phyloP scores from a whole-genome alignment of 1,284 basidiomycete genomes.

The Malassezia psittaci region DNA sequence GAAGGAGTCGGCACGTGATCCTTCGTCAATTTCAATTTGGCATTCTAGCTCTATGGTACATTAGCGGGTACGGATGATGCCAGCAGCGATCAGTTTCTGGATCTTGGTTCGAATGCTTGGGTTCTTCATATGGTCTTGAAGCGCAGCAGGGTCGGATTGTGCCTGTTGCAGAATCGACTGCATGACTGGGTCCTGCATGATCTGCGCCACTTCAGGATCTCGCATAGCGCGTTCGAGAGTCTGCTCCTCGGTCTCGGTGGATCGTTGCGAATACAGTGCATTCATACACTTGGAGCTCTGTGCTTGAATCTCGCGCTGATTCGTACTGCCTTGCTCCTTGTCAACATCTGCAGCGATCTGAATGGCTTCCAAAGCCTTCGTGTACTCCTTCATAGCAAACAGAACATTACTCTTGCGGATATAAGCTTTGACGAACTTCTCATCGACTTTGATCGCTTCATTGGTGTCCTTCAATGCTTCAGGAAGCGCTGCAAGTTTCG shows the following conservation, averaged over 20 bases:
- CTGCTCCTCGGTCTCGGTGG: constrained; percentile 81
- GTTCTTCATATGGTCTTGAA: constrained; percentile 97
- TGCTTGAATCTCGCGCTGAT: constrained; percentile 34
- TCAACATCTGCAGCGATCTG: constrained; percentile 34
- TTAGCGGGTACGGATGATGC: constrained; percentile 59
- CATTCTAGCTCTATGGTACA: constrained; percentile 1
- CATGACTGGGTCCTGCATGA: constrained; percentile 52
- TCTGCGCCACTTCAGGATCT: constrained; percentile 80
- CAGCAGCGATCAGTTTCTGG: constrained; percentile 82
- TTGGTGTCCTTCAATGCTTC: constrained; percentile 95
- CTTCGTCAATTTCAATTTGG: background rate
- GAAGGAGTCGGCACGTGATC: constrained; percentile 1
- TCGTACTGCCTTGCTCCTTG: constrained; percentile 23
- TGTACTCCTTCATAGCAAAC: constrained; percentile 81
- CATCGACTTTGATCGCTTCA: constrained; percentile 82
- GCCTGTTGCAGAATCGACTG: constrained; percentile 81
- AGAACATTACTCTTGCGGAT: constrained; percentile 84
- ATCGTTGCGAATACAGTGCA: constrained; percentile 70
- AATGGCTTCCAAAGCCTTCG: constrained; percentile 54
- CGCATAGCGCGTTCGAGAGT: constrained; percentile 87
- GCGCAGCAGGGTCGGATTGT: constrained; percentile 73
- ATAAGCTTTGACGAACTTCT: constrained; percentile 68
- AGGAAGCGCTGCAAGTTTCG: constrained; percentile 82
- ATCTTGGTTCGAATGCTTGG: constrained; percentile 66
- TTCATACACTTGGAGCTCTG: constrained; percentile 52